Conservation (phyloP, 768 basidiomycete genomes). For the Termitomyces sp. region DNA sequence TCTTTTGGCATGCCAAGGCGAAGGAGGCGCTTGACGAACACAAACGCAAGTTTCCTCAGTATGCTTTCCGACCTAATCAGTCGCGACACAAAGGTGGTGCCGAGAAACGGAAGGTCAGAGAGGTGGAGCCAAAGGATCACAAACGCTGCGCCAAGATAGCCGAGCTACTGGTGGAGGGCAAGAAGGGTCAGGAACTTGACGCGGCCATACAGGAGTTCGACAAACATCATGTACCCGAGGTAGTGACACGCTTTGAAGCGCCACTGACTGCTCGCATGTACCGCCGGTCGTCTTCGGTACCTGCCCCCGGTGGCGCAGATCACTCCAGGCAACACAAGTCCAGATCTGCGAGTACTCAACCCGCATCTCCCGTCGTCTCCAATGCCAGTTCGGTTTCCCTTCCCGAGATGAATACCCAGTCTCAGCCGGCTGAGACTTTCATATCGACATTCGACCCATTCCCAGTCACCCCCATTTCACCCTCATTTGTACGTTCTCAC, state of each 20-base stretch:
- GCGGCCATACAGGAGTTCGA: conserved; percentile 51
- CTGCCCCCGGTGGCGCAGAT: conserved; percentile 36
- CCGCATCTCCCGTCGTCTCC: conserved; percentile 20
- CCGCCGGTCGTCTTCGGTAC: conserved; percentile 62
- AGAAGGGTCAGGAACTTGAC: conserved; percentile 51
- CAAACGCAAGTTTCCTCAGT: conserved; percentile 68
- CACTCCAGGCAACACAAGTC: conserved; percentile 21
- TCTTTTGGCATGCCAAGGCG: conserved; percentile 75
- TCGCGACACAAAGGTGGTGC: conserved; percentile 32
- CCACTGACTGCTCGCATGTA: conserved; percentile 70
- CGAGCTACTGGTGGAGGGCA: conserved; percentile 49
- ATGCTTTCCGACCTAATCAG: conserved; percentile 66
- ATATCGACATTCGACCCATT: conserved; percentile 28
- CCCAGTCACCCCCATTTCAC: conserved; percentile 32
- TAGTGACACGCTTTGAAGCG: conserved; percentile 67
- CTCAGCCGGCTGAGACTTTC: conserved; percentile 24
- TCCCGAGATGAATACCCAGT: conserved; percentile 12
- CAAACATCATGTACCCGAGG: conserved; percentile 46
- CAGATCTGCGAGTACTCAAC: conserved; percentile 33
- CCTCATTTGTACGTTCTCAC: conserved; percentile 42
- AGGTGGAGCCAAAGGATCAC: conserved; percentile 57
- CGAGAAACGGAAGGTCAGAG: conserved; percentile 53
- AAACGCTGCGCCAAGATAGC: conserved; percentile 65
- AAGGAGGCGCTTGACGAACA: conserved; percentile 69
- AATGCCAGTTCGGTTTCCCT: conserved; percentile 14